phyloP scores from a whole-genome alignment of 2,329 filamentous ascomycete genomes.

The Fusarium illudens region DNA sequence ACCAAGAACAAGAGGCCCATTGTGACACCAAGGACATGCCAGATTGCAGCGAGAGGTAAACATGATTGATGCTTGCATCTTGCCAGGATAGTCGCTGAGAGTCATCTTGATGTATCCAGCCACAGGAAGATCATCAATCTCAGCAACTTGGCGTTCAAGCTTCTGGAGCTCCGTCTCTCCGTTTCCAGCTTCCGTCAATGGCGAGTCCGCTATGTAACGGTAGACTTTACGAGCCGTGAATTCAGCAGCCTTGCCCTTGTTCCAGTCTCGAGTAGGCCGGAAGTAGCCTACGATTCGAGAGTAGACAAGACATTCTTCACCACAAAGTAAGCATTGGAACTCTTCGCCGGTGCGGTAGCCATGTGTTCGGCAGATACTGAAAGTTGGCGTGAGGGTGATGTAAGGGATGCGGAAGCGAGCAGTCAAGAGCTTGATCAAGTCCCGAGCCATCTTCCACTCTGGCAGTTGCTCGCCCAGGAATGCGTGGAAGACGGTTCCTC shows the following conservation, averaged over 20 bases:
- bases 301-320: slow-evolving; percentile 25
- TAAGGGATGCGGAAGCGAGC: slow-evolving; percentile 34
- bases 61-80: slow-evolving; percentile 37
- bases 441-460: slow-evolving; percentile 29
- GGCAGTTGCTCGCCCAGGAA: slow-evolving; percentile 35
- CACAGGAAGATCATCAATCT: slow-evolving; percentile 25
- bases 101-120: slow-evolving; percentile 36
- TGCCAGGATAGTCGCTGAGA: slow-evolving; percentile 36
- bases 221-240: slow-evolving; percentile 31
- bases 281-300: slow-evolving; percentile 38
- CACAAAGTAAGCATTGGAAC: slow-evolving; percentile 18
- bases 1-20: slow-evolving; percentile 31
- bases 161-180: background rate
- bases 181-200: rapidly evolving
- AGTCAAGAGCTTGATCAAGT: slow-evolving; percentile 33
- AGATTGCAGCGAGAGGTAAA: slow-evolving; percentile 37
- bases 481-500: slow-evolving; percentile 37
- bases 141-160: slow-evolving; percentile 14
- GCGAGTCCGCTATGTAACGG: slow-evolving; percentile 7
- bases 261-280: slow-evolving; percentile 36
- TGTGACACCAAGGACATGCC: slow-evolving; percentile 38
- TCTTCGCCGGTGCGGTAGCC: slow-evolving; percentile 33
- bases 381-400: slow-evolving; percentile 35
- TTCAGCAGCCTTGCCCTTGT: slow-evolving; percentile 34
- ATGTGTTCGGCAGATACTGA: slow-evolving; percentile 35